phyloP scores from a whole-genome alignment of 2,329 filamentous ascomycete genomes.

The Paraphoma sp. region DNA sequence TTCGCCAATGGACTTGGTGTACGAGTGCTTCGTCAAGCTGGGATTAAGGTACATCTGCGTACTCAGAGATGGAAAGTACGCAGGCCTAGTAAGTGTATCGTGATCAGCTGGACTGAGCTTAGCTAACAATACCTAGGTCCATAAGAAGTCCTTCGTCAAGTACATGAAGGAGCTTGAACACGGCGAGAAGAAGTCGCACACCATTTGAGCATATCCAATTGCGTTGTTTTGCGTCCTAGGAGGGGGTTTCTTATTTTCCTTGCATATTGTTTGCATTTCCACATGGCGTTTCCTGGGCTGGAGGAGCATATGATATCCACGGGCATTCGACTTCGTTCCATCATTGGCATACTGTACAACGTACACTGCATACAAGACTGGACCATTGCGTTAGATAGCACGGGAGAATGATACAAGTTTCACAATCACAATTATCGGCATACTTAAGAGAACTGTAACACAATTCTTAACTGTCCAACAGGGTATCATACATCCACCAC shows the following conservation, averaged over 20 bases:
- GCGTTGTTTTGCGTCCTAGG: neutral
- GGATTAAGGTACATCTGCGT: constrained; percentile 94
- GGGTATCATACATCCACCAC: constrained; percentile 6
- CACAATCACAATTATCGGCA: neutral
- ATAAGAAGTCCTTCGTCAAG: constrained; percentile 97
- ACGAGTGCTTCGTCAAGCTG: constrained; percentile 94
- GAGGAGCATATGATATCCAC: neutral
- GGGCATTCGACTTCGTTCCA: neutral
- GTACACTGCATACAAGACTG: too few relatives aligned
- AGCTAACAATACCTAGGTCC: constrained; percentile 61
- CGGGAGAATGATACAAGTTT: neutral
- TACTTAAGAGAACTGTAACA: too few relatives aligned
- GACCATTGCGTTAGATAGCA: neutral
- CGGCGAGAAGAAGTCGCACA: constrained; percentile 31
- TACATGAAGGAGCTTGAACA: constrained; percentile 87
- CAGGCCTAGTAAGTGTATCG: constrained; percentile 73
- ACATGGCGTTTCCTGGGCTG: neutral
- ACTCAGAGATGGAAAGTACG: constrained; percentile 80
- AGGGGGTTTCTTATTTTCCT: neutral
- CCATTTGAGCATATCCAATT: constrained; percentile 1
- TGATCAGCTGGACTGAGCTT: neutral
- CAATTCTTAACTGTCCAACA: neutral
- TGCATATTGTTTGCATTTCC: neutral
- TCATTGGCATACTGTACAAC: neutral
- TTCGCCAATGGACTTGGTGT: constrained; percentile 92